Conservation (phyloP, 805 yeast genomes). For the Pichia nakasei region DNA sequence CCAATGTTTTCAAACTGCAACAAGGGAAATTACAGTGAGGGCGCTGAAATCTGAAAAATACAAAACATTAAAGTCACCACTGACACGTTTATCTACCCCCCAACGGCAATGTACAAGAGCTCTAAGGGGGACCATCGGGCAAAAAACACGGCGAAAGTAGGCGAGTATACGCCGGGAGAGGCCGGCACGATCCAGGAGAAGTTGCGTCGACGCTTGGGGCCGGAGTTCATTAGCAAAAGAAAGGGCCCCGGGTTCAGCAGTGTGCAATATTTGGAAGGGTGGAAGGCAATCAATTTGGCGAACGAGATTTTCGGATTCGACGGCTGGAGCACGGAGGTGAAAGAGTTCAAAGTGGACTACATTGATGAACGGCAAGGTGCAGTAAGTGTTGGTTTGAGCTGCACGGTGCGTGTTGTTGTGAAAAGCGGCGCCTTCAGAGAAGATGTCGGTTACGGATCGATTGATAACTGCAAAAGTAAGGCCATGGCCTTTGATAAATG, state of each 20-base stretch:
- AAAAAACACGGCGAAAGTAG: background rate
- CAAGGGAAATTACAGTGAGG: too few relatives aligned
- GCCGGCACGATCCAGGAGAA: slow-evolving; percentile 19
- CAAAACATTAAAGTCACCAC: too few relatives aligned
- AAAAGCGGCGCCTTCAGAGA: slow-evolving; percentile 79
- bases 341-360: slow-evolving; percentile 57
- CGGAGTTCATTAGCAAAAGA: slow-evolving; percentile 67
- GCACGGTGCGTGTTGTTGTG: slow-evolving; percentile 60
- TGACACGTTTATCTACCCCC: too few relatives aligned
- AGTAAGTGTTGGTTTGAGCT: slow-evolving; percentile 59
- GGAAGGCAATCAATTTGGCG: slow-evolving; percentile 74
- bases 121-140: slow-evolving; percentile 7
- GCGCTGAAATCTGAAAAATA: too few relatives aligned
- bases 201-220: slow-evolving; percentile 45
- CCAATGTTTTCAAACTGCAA: too few relatives aligned
- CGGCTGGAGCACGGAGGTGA: slow-evolving; percentile 75
- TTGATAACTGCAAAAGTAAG: slow-evolving; percentile 60
- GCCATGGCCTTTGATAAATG: slow-evolving; percentile 75
- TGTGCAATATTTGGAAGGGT: slow-evolving; percentile 73
- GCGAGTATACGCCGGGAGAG: slow-evolving; percentile 21
- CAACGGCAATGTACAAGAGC: background rate
- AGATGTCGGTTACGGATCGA: slow-evolving; percentile 66
- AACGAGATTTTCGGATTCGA: slow-evolving; percentile 76
- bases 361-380: slow-evolving; percentile 55
- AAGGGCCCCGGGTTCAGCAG: slow-evolving; percentile 66